Evolutionary conservation across 1,284 basidiomycete species (phyloP), one percentile per base, ranked within the genome.

Genomic region (Malassezia sp.): DNA sequence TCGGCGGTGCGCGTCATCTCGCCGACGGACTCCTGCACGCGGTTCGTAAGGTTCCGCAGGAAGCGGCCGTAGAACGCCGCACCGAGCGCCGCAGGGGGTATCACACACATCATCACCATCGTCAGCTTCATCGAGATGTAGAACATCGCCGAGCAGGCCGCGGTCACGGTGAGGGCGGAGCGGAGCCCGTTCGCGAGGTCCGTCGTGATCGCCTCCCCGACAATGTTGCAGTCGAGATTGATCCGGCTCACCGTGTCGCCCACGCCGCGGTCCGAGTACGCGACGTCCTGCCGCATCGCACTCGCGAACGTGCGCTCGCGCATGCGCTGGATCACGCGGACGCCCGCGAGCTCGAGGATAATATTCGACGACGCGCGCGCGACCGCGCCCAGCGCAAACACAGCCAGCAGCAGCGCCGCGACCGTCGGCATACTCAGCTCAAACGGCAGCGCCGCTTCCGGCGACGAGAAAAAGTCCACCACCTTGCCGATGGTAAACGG

Each of bases 11-110:
- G 49, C 20, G 86, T 87, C 87, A 93, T 88, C 45, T 89, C 84
- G 36, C 88, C 89, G 33, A 95, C 78, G 1, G 88, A 85, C 65
- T 91, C 87, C 70, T 97, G 91, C 4, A 90, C 93, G 60, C 81
- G 76, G 64, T 86, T 87, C 12, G 87, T 89, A 3, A 97, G 77
- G 55, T 82, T 83, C 64, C 91, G 89, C 38, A 97, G 74, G 71
- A 95, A 97, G 11, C 88, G 80, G 47, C 91, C 91, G 67, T 96
- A 97, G 69, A 89, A 86, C 14, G 96, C 90, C 35, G 89, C 90
- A 54, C 88, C 90, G 47, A 97, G 77, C 6, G 89, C 91, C 8
- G 96, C 83, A 0, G 91, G 91, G 5, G 91, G 93, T 0, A 97
- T 89, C 41, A 95, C 81, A 17, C 81, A 80, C 52, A 96, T 78